phyloP scores from a whole-genome alignment of 2,329 filamentous ascomycete species.

The Ophiosphaerella herpotricha region DNA sequence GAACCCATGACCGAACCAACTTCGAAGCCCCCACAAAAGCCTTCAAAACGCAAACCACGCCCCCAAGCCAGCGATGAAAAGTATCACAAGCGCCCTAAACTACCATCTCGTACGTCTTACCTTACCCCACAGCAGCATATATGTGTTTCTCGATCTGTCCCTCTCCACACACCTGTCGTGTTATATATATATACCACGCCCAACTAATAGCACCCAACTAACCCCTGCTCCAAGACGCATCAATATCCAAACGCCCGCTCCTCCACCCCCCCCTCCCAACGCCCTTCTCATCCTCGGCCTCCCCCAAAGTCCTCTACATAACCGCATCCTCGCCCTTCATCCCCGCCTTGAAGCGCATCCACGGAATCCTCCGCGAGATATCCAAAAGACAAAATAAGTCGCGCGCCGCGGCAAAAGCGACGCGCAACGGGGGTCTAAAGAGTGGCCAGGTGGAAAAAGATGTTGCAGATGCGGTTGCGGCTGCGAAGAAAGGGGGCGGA shows the following conservation, averaged over 20 bases:
- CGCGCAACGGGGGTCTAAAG: constrained; percentile 16
- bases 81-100: constrained; percentile 20
- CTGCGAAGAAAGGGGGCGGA: constrained; percentile 10
- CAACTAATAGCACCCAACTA: background rate
- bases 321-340: constrained; percentile 69
- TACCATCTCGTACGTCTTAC: constrained; percentile 28
- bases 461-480: constrained; percentile 28
- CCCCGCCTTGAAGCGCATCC: constrained; percentile 67
- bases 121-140: background rate
- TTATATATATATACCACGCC: too few relatives aligned
- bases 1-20: background rate
- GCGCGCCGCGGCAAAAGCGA: constrained; percentile 1
- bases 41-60: constrained; percentile 4
- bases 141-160: background rate
- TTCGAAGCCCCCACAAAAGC: background rate
- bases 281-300: constrained; percentile 54
- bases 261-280: constrained; percentile 60
- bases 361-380: constrained; percentile 64
- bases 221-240: constrained; percentile 46
- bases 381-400: constrained; percentile 56
- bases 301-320: constrained; percentile 68
- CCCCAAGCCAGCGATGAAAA: background rate
- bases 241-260: constrained; percentile 61
- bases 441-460: constrained; percentile 35
- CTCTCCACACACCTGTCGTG: background rate